These are phyloP conservation scores for Lasiodiplodia gonubiensis DNA, from an alignment of 2,329 filamentous ascomycete genomes.

Conservation along the genomic window DNA sequence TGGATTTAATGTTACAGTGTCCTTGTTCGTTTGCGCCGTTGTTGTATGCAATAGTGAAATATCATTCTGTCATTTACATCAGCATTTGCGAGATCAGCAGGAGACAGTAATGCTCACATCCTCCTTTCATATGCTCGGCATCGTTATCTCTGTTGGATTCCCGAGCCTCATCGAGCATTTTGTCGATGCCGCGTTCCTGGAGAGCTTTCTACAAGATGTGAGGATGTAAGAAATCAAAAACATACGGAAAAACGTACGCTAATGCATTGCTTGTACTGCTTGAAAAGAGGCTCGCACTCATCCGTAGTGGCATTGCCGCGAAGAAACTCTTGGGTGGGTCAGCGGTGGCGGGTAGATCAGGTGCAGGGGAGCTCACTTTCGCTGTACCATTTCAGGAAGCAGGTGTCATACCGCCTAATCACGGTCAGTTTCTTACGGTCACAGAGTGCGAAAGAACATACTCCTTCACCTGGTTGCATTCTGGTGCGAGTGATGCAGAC, in stretches of 20 bases:
- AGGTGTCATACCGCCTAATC: slow-evolving; percentile 87
- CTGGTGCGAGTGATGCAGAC: slow-evolving; percentile 92
- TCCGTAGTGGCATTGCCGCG: slow-evolving; percentile 81
- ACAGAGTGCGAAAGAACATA: slow-evolving; percentile 52
- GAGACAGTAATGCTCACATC: slow-evolving; percentile 32
- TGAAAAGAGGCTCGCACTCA: slow-evolving; percentile 86
- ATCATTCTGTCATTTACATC: not conserved
- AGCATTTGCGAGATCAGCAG: not conserved
- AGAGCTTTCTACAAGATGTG: slow-evolving; percentile 70
- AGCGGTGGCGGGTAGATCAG: slow-evolving; percentile 23
- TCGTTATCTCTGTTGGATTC: slow-evolving; percentile 91
- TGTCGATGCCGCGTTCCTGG: slow-evolving; percentile 89
- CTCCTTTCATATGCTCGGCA: slow-evolving; percentile 65
- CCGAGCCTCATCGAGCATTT: slow-evolving; percentile 87
- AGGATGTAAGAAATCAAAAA: not conserved
- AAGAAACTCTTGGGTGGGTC: slow-evolving; percentile 70
- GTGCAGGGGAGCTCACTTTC: slow-evolving; percentile 71
- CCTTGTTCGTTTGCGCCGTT: not conserved
- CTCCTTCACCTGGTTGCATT: slow-evolving; percentile 97
- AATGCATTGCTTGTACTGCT: slow-evolving; percentile 85
- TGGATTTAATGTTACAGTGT: not conserved
- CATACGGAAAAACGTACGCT: slow-evolving; percentile 62
- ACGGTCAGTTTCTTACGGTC: not conserved
- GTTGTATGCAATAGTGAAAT: not conserved
- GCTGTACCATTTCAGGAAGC: slow-evolving; percentile 99